Evolutionary conservation across 768 basidiomycete genomes (phyloP), one percentile per base, ranked within the genome.

Genomic region (Kwoniella botswanensis): DNA sequence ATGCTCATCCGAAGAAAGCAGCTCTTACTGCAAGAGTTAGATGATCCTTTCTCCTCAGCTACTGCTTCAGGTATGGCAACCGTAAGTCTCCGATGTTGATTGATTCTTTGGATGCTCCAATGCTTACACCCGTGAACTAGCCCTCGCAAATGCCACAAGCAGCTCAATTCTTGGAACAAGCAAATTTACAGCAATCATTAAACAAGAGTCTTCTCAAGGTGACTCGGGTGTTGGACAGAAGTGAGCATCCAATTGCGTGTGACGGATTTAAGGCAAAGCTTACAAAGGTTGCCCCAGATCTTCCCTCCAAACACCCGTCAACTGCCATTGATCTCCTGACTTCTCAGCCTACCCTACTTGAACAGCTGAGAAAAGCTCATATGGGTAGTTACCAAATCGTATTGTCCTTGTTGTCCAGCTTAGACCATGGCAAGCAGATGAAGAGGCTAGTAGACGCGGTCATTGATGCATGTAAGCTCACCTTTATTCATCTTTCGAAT

Each of bases 381-480:
- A 88, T 91, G 86, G 97, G 97, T 55, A 94, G 92, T 74, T 99
- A 97, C 80, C 90, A 93, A 61, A 86, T 95, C 53, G 90, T 99
- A 52, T 88, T 98, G 41, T 93, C 93, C 78, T 87, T 99, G 57
- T 86, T 98, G 6, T 95, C 95, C n/a, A 94, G 91, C 75, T 84
- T 99, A 58, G 97, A 98, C 74, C 87, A 91, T 64, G 97, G 97
- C 0, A 83, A 90, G 43, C 88, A 88, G 74, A 88, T 90, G n/a
- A 99, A 99, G 86, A 89, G 86, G 66, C 86, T 98, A 2, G 95
- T 95, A 0, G 97, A 99, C 84, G 88, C 89, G 13, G 88, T 97
- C 68, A 91, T 98, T 65, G 95, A 99, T 80, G 87, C 89, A 43
- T 89, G 89, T 87, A 64, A 72, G 85, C 60, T 85, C 86, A 87